phyloP scores from a whole-genome alignment of 2,329 filamentous ascomycete genomes.

The Epichloe brachyelytri region DNA sequence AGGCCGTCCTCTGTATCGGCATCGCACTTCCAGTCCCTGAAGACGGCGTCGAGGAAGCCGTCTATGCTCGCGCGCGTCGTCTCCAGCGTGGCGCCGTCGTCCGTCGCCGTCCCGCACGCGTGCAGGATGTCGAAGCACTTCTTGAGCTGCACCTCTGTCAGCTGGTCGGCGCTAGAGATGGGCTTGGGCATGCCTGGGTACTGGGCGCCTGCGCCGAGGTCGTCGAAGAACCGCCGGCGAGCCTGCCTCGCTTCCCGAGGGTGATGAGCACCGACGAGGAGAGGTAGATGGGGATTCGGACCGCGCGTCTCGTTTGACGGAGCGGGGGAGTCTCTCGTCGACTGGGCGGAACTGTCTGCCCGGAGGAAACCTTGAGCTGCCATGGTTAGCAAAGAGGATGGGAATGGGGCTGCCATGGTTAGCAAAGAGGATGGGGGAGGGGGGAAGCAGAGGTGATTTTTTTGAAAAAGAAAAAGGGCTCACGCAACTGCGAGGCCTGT shows the following conservation, averaged over 20 bases:
- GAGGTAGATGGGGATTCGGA: conserved; percentile 10
- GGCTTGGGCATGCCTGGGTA: conserved; percentile 8
- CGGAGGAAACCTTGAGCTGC: neutral
- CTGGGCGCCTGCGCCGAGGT: conserved; percentile 11
- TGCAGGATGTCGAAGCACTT: conserved; percentile 21
- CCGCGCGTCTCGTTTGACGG: neutral
- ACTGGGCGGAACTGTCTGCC: neutral
- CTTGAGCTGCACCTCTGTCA: conserved; percentile 16
- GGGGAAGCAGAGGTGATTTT: no score
- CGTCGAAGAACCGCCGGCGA: conserved; percentile 12
- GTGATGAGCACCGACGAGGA: conserved; percentile 1
- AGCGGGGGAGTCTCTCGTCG: neutral
- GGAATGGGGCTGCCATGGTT: no score
- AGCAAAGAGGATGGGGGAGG: no score
- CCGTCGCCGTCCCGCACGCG: conserved; percentile 17
- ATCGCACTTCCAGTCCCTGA: conserved; percentile 15
- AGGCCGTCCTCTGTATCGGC: neutral
- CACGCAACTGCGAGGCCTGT: no score
- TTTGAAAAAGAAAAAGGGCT: no score
- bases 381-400: neutral
- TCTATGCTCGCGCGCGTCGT: conserved; percentile 19
- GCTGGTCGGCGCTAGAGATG: conserved; percentile 14
- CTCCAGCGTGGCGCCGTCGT: conserved; percentile 10
- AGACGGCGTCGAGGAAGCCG: conserved; percentile 18
- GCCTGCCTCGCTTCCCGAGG: conserved; percentile 1